Conservation (phyloP, 1,284 basidiomycete genomes). For the Irpex sp. region DNA sequence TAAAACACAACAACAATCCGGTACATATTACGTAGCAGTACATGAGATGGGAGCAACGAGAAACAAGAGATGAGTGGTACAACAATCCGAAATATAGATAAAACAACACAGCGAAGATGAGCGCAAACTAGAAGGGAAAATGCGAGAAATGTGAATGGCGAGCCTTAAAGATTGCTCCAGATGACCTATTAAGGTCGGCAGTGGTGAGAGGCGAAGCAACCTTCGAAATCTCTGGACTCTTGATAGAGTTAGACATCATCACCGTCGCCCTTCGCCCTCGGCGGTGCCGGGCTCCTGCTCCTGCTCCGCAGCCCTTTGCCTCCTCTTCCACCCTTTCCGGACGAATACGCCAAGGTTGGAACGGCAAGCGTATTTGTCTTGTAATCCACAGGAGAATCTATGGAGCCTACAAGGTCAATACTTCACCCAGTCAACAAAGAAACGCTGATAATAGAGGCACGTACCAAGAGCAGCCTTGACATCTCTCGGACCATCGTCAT, state of each 20-base stretch:
- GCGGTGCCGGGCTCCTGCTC: neutral
- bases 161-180: no score
- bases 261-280: neutral
- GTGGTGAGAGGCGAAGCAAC: no score
- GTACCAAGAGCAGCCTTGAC: constrained; percentile 1
- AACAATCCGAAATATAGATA: no score
- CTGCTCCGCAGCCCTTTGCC: neutral
- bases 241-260: neutral
- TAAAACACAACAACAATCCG: no score
- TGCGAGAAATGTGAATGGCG: no score
- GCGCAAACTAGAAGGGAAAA: no score
- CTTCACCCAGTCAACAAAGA: neutral
- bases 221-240: neutral
- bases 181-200: no score
- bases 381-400: neutral
- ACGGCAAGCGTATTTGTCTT: neutral
- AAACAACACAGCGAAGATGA: no score
- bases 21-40: no score
- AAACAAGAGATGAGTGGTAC: no score
- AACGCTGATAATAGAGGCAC: neutral
- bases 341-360: neutral
- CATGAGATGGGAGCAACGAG: no score
- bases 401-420: neutral
- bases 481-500: constrained; percentile 3
- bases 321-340: neutral